Evolutionary conservation across 2,329 filamentous ascomycete genomes (phyloP), one percentile per base, ranked within the genome.

Genomic region (Cladophialophora chaetospira): DNA sequence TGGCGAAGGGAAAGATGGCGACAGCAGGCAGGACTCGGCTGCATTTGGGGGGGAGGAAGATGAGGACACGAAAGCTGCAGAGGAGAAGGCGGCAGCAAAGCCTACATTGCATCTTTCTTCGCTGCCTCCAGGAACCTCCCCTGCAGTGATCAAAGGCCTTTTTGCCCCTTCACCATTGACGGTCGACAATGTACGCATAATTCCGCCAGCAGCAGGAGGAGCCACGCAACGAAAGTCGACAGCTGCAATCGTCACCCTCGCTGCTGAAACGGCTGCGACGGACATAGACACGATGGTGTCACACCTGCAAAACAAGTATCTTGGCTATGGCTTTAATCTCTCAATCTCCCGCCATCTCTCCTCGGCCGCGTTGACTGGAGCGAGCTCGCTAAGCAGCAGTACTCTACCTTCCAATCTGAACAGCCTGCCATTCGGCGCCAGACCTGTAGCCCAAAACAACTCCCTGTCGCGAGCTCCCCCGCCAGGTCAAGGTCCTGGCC

Each of bases 241-340:
- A 29, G 82, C 89, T 13, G 91, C 91, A 3, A 90, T 96, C 65
- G 88, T 94, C 43, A 91, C 88, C 0, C 75, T 96, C 26, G 85
- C 88, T 1, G 85, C 88, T 56, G 89, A 94, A 63, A 94, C 91
- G 0, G 84, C 91, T 0, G 88, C 88, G 0, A 88, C 86, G 21
- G 89, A 95, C 55, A 92, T 97, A 52, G 91, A 97, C 67, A 80
- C 84, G 3, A 83, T 87, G 0, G 89, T 96, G 50, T 93, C 86
- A 68, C 75, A 82, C 3, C 75, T 96, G 28, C 89, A 95, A 68
- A 91, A 94, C 63, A 85, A 82, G 63, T 96, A 97, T 69, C 77
- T 96, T 13, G 92, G 92, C 13, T 91, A 85, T 69, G 92, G 92
- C 4, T 91, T 88, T 74, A 88, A 92, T 71, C 78, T 97, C 2